A percentile compares a stretch with the other conserved stretches of the same genome.
phyloP scores from a whole-genome alignment of 192 early-diverging fungal genomes.

The Backusella tuberculispora region DNA sequence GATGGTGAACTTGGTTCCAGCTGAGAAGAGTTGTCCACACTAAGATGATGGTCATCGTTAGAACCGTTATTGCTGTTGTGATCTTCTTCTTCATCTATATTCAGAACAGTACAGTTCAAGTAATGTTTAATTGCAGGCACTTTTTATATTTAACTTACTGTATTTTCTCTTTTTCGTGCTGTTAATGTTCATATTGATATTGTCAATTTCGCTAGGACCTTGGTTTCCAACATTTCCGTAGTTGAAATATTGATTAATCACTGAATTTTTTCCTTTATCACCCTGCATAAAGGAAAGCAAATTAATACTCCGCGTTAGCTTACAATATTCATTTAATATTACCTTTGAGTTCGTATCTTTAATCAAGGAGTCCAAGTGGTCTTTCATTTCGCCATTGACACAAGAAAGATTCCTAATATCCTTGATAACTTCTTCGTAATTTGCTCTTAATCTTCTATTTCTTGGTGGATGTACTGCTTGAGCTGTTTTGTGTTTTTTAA shows the following conservation, averaged over 20 bases:
- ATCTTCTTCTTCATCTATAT: too few species aligned
- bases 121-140: not conserved
- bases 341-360: not conserved
- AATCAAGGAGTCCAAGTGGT: not conserved
- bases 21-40: too few species aligned
- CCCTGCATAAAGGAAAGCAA: constrained; percentile 10
- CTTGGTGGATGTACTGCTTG: too few species aligned
- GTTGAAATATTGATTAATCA: constrained; percentile 13
- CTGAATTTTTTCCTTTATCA: not conserved
- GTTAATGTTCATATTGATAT: not conserved
- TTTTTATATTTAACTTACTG: not conserved
- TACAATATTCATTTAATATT: constrained; percentile 16
- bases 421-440: not conserved
- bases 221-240: constrained; percentile 2
- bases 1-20: too few species aligned
- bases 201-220: not conserved
- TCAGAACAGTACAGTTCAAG: too few species aligned
- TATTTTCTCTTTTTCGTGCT: not conserved
- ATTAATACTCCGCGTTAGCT: not conserved
- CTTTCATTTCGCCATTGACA: not conserved
- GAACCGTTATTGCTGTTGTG: too few species aligned
- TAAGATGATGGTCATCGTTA: too few species aligned
- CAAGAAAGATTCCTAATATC: not conserved
- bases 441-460: not conserved
- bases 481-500: too few species aligned